Evolutionary conservation across 2,329 filamentous ascomycete species (phyloP).

Genomic region (Alternaria longipes): DNA sequence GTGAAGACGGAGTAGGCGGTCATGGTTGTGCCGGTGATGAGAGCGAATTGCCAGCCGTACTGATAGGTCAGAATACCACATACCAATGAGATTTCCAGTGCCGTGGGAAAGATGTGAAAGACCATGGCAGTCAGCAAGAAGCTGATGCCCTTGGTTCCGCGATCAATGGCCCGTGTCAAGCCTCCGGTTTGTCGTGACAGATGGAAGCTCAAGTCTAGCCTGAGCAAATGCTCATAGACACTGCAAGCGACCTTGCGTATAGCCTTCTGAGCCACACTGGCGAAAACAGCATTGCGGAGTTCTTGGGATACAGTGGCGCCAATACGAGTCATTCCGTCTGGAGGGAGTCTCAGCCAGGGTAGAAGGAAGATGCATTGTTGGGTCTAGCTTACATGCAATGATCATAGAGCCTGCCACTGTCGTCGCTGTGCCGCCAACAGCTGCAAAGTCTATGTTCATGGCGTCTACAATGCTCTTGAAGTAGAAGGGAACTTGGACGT

Average conservation of each 20-base stretch:
- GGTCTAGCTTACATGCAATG: conserved; percentile 71
- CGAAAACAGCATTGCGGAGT: conserved; percentile 93
- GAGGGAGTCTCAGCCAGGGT: conserved; percentile 26
- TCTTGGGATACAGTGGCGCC: conserved; percentile 92
- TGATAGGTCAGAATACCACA: conserved; percentile 97
- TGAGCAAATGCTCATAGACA: conserved; percentile 89
- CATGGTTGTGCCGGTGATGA: conserved; percentile 92
- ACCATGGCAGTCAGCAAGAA: conserved; percentile 98
- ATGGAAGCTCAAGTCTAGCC: conserved; percentile 92
- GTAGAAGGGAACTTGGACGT: conserved; percentile 98
- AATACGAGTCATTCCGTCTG: conserved; percentile 85
- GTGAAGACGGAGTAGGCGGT: conserved; percentile 95
- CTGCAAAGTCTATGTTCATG: conserved; percentile 95
- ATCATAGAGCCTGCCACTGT: conserved; percentile 93
- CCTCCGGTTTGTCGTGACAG: conserved; percentile 94
- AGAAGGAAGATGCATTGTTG: conserved; percentile 14
- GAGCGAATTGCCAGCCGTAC: conserved; percentile 90
- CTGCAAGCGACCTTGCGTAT: conserved; percentile 90
- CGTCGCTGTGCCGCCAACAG: conserved; percentile 85
- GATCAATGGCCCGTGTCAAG: conserved; percentile 90
- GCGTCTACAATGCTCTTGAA: conserved; percentile 98
- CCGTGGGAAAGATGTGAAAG: conserved; percentile 93
- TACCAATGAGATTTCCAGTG: conserved; percentile 92
- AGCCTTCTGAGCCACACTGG: conserved; percentile 94
- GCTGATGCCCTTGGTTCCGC: conserved; percentile 97